Evolutionary conservation across 2,329 filamentous ascomycete species (phyloP).

Genomic region (Dactylella cylindrospora): DNA sequence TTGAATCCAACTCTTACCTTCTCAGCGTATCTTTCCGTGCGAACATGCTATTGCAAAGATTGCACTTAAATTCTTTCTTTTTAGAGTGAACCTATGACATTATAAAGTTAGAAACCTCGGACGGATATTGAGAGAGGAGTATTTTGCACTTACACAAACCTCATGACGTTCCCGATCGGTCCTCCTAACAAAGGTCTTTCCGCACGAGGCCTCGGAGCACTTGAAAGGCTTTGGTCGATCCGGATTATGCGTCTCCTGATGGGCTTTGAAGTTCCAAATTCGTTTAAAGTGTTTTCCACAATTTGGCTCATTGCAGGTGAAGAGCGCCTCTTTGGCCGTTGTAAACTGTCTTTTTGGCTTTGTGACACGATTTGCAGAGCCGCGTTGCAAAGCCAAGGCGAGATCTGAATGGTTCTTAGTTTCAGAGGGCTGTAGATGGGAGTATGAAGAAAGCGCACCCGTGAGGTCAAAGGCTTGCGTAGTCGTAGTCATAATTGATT

Average conservation of each 20-base stretch:
- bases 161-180: conserved; percentile 69
- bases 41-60: conserved; percentile 70
- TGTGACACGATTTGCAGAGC: conserved; percentile 24
- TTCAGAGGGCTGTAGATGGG: conserved; percentile 12
- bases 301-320: conserved; percentile 63
- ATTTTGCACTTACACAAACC: conserved; percentile 56
- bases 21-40: conserved; percentile 79
- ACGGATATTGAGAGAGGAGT: not conserved
- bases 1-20: conserved; percentile 59
- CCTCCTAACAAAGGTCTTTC: conserved; percentile 76
- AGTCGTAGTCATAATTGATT: conserved; percentile 14
- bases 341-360: conserved; percentile 55
- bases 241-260: conserved; percentile 80
- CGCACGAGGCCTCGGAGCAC: conserved; percentile 67
- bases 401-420: conserved; percentile 40
- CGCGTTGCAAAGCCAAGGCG: conserved; percentile 40
- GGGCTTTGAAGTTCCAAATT: conserved; percentile 82
- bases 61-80: conserved; percentile 68
- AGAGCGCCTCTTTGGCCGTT: conserved; percentile 69
- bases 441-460: conserved; percentile 45
- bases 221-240: conserved; percentile 69
- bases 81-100: conserved; percentile 68
- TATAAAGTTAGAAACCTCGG: conserved; percentile 56
- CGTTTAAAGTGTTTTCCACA: conserved; percentile 80
- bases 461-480: conserved; percentile 27